Conservation (phyloP, 768 basidiomycete species). For the Pluteus cervinus region DNA sequence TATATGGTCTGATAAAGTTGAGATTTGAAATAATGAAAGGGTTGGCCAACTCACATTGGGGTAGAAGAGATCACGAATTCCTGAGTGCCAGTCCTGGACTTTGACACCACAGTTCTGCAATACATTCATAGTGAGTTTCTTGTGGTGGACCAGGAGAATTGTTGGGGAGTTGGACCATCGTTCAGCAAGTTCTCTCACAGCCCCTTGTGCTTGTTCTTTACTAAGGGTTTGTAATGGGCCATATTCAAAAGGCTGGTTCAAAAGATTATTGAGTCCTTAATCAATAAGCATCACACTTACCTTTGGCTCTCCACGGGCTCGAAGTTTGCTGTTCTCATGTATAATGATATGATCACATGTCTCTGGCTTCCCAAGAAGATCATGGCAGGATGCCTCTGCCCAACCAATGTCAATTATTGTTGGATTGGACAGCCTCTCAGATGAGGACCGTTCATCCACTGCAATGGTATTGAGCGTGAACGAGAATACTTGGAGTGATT, state of each 20-base stretch:
- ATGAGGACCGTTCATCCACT: slow-evolving; percentile 14
- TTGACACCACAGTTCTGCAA: slow-evolving; percentile 37
- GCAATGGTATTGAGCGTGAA: slow-evolving; percentile 22
- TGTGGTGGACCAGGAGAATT: slow-evolving; percentile 42
- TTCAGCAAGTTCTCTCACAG: slow-evolving; percentile 15
- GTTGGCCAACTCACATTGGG: slow-evolving; percentile 4
- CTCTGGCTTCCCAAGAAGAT: slow-evolving; percentile 9
- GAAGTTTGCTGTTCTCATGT: slow-evolving; percentile 13
- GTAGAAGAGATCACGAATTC: slow-evolving; percentile 28
- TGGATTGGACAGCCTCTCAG: slow-evolving; percentile 16
- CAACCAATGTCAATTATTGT: slow-evolving; percentile 24
- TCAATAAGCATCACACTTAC: background rate
- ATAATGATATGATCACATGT: slow-evolving; percentile 19
- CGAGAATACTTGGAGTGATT: slow-evolving; percentile 14
- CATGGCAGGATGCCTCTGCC: slow-evolving; percentile 28
- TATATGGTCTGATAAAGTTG: background rate
- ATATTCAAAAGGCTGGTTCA: slow-evolving; percentile 20
- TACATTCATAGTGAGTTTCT: slow-evolving; percentile 29
- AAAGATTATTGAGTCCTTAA: background rate
- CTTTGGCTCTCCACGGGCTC: slow-evolving; percentile 8
- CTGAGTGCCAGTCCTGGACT: slow-evolving; percentile 31
- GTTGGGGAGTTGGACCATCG: slow-evolving; percentile 20
- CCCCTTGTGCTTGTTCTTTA: slow-evolving; percentile 10
- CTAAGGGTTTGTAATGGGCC: slow-evolving; percentile 16
- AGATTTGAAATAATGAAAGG: background rate